Evolutionary conservation across 2,329 filamentous ascomycete species (phyloP).

Genomic region (Arthrobotrys musiformis): DNA sequence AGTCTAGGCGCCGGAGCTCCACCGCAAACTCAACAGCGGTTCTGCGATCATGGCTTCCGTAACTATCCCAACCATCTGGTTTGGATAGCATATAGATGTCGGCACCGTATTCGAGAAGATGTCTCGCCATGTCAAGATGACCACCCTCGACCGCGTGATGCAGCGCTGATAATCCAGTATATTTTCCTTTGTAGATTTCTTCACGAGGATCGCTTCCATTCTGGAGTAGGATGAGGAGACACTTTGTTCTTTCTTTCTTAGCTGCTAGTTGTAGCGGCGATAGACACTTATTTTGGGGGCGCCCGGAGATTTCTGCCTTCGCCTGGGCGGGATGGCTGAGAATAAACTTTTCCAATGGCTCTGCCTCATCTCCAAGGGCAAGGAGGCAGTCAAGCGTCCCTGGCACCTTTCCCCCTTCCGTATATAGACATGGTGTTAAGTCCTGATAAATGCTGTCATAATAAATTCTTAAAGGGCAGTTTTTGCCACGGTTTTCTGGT

Average conservation of each 20-base stretch:
- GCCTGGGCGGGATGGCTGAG: background rate
- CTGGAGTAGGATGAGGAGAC: background rate
- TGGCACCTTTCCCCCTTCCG: no score
- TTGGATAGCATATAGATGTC: background rate
- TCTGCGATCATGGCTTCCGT: background rate
- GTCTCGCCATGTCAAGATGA: background rate
- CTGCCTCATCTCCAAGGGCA: background rate
- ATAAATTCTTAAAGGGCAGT: no score
- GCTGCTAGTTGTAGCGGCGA: background rate
- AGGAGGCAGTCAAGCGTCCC: background rate
- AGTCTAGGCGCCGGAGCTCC: slow-evolving; percentile 4
- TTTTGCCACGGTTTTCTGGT: no score
- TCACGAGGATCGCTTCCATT: background rate
- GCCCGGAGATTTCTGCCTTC: background rate
- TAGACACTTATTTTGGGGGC: no score
- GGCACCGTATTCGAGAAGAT: slow-evolving; percentile 20
- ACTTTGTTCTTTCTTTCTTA: background rate
- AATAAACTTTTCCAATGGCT: background rate
- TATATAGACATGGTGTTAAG: no score
- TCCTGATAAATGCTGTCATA: no score
- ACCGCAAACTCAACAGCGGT: background rate
- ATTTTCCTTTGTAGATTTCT: background rate
- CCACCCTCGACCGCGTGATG: background rate
- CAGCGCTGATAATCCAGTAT: background rate
- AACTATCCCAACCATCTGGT: background rate